phyloP scores from a whole-genome alignment of 257 asterid genomes.

The Solanum corneliomulleri region DNA sequence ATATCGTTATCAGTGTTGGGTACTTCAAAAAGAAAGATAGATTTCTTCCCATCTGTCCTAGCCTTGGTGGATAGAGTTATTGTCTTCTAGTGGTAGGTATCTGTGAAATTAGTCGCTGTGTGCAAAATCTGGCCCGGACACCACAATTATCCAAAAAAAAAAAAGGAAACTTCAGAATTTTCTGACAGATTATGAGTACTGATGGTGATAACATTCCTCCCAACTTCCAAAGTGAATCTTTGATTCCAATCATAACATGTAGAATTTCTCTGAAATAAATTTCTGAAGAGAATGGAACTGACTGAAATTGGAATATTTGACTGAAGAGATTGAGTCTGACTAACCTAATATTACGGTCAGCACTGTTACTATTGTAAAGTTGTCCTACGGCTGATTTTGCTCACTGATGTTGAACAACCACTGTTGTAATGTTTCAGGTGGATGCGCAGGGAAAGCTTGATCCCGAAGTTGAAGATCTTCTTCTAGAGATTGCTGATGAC shows the following conservation, averaged over 20 bases:
- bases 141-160: background rate
- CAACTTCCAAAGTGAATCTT: background rate
- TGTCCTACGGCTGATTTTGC: background rate
- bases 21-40: background rate
- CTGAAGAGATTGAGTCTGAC: background rate
- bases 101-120: background rate
- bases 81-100: background rate
- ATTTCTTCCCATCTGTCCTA: background rate
- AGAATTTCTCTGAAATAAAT: background rate
- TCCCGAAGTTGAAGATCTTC: constrained; percentile 78
- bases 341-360: background rate
- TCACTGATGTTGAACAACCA: background rate
- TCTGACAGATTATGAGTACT: background rate
- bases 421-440: constrained; percentile 40
- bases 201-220: background rate
- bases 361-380: background rate
- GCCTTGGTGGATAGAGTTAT: background rate
- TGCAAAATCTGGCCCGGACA: background rate
- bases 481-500: constrained; percentile 74
- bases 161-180: background rate
- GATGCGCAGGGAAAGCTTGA: constrained; percentile 55
- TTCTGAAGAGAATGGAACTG: background rate
- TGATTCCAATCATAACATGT: background rate
- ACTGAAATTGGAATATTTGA: background rate
- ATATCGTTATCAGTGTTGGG: background rate